Evolutionary conservation across 768 basidiomycete genomes (phyloP).

Genomic region (Naganishia vishniacii): DNA sequence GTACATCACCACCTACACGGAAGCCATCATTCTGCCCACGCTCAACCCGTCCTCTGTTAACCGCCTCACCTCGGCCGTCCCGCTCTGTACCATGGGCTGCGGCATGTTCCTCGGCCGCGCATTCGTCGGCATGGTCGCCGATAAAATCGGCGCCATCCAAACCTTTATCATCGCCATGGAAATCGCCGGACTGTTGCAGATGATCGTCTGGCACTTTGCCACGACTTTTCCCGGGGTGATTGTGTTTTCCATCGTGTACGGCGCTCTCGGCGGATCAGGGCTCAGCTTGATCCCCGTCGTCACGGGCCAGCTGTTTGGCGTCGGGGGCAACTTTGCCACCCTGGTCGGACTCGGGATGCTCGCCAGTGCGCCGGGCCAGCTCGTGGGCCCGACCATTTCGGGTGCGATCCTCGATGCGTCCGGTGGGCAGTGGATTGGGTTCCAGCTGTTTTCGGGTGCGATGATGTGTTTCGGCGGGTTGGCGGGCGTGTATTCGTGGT

Average conservation of each 20-base stretch:
- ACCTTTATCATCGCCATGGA: conserved; percentile 26
- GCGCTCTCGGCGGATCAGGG: conserved; percentile 15
- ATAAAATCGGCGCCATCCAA: conserved; percentile 26
- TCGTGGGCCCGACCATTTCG: conserved; percentile 19
- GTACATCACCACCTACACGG: conserved; percentile 26
- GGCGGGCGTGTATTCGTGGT: conserved; percentile 27
- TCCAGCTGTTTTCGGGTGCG: conserved; percentile 24
- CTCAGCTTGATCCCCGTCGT: conserved; percentile 26
- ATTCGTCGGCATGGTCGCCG: conserved; percentile 21
- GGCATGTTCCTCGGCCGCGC: conserved; percentile 23
- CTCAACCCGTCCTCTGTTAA: conserved; percentile 1
- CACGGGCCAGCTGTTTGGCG: conserved; percentile 24
- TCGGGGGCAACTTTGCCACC: conserved; percentile 21
- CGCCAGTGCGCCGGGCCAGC: conserved; percentile 13
- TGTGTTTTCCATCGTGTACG: conserved; percentile 25
- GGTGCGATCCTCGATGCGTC: conserved; percentile 19
- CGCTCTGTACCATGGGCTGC: conserved; percentile 12
- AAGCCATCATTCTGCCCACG: not conserved
- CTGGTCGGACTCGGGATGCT: conserved; percentile 27
- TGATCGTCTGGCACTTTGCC: conserved; percentile 29
- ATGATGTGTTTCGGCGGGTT: conserved; percentile 22
- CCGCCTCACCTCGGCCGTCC: conserved; percentile 25
- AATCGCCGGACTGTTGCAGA: conserved; percentile 27
- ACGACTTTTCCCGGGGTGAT: conserved; percentile 21
- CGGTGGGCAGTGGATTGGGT: conserved; percentile 22